Evolutionary conservation across 306 rosid species (phyloP).

Genomic region (Lathyrus oleraceus): DNA sequence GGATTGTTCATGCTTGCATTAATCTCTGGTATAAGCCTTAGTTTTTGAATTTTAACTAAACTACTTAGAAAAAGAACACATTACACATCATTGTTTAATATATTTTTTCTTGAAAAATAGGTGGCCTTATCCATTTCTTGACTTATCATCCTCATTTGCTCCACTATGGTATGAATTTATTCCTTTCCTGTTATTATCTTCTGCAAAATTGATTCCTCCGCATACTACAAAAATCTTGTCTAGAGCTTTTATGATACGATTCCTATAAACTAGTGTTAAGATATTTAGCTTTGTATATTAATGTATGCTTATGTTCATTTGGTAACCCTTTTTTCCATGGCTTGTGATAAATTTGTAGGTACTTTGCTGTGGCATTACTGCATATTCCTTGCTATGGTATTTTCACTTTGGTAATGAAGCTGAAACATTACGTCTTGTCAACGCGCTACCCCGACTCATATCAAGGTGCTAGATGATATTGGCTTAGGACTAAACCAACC

Average conservation of each 20-base stretch:
- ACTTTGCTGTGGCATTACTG: slow-evolving; percentile 71
- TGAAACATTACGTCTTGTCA: slow-evolving; percentile 66
- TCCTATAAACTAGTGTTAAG: not conserved
- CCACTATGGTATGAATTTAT: slow-evolving; percentile 73
- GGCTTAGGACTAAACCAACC: not conserved
- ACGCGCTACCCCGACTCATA: slow-evolving; percentile 54
- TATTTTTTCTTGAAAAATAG: slow-evolving; percentile 44
- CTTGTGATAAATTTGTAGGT: slow-evolving; percentile 49
- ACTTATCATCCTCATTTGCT: slow-evolving; percentile 78
- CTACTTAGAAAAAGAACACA: not conserved
- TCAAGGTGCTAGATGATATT: slow-evolving; percentile 50
- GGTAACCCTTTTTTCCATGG: slow-evolving; percentile 33
- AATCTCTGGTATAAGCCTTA: slow-evolving; percentile 58
- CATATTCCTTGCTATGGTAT: slow-evolving; percentile 92
- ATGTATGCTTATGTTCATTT: slow-evolving; percentile 14
- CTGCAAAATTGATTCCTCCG: not conserved
- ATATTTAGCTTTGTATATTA: not conserved
- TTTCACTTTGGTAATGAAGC: slow-evolving; percentile 71
- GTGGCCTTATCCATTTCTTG: slow-evolving; percentile 99
- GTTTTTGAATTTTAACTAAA: slow-evolving; percentile 6
- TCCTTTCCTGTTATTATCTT: not conserved
- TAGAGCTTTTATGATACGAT: not conserved
- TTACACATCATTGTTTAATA: slow-evolving; percentile 15
- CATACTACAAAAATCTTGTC: not conserved
- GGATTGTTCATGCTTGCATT: slow-evolving; percentile 81